A percentile compares a stretch with the other conserved stretches of the same genome.
These are phyloP conservation scores for Suhomyces prunicola DNA, from an alignment of 805 yeast genomes.

Conservation along the genomic window DNA sequence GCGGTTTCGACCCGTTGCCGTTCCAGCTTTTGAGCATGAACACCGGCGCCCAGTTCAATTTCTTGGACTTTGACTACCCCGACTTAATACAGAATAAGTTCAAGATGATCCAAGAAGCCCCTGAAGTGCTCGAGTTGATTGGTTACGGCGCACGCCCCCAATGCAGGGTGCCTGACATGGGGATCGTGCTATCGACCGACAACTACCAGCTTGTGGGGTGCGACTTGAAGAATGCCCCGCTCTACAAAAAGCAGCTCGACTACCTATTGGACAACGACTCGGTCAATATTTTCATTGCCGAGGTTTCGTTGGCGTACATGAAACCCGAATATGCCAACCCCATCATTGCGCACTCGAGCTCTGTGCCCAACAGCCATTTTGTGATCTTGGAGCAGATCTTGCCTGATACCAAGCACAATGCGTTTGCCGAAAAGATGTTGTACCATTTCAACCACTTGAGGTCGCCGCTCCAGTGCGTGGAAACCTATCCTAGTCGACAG, in stretches of 20 bases:
- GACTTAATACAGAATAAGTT: constrained; percentile 59
- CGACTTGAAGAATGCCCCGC: constrained; percentile 49
- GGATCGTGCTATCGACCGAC: constrained; percentile 29
- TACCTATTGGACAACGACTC: constrained; percentile 25
- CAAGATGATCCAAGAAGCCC: constrained; percentile 46
- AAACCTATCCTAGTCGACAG: constrained; percentile 47
- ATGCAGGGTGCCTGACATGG: constrained; percentile 17
- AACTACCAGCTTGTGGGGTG: constrained; percentile 64
- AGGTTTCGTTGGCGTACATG: constrained; percentile 83
- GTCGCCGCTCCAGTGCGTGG: constrained; percentile 68
- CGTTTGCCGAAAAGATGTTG: constrained; percentile 74
- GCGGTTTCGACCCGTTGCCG: constrained; percentile 60
- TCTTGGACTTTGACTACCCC: constrained; percentile 74
- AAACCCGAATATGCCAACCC: constrained; percentile 60
- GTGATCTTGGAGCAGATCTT: constrained; percentile 67
- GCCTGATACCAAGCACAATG: constrained; percentile 60
- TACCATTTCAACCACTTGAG: constrained; percentile 62
- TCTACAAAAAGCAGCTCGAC: constrained; percentile 33
- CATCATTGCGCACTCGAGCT: constrained; percentile 49
- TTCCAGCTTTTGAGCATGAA: constrained; percentile 30
- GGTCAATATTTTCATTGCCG: constrained; percentile 66
- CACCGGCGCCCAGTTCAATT: constrained; percentile 22
- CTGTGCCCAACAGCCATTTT: constrained; percentile 53
- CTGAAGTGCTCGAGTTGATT: constrained; percentile 45
- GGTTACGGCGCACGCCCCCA: background rate